These are phyloP conservation scores for Incumbomyces lentus DNA, from an alignment of 2,329 filamentous ascomycete species.

Conservation along the genomic window DNA sequence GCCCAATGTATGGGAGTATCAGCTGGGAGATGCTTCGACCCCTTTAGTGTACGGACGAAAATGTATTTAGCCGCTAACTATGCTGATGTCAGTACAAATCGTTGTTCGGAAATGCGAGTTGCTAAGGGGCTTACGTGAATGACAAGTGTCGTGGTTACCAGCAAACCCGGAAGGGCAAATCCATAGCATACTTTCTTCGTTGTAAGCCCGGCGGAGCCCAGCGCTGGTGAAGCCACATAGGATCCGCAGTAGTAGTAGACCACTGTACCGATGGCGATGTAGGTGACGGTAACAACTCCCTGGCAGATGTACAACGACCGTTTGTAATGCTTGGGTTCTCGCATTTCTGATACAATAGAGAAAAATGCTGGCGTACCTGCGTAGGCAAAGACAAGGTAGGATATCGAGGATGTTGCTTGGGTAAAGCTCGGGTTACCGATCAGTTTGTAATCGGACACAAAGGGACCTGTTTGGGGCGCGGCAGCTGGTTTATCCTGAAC, in stretches of 20 bases:
- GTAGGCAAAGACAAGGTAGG: slow-evolving; percentile 33
- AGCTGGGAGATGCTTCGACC: slow-evolving; percentile 31
- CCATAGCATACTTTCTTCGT: slow-evolving; percentile 27
- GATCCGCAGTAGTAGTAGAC: slow-evolving; percentile 27
- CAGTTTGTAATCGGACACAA: slow-evolving; percentile 45
- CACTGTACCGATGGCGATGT: slow-evolving; percentile 25
- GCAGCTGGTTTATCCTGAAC: slow-evolving; percentile 48
- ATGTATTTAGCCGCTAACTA: slow-evolving; percentile 27
- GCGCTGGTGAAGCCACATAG: slow-evolving; percentile 26
- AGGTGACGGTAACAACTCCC: slow-evolving; percentile 25
- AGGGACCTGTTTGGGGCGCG: slow-evolving; percentile 49
- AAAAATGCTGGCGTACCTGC: slow-evolving; percentile 28
- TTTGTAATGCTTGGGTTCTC: slow-evolving; percentile 24
- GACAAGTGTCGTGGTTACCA: slow-evolving; percentile 30
- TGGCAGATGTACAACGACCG: slow-evolving; percentile 32
- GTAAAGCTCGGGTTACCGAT: slow-evolving; percentile 25
- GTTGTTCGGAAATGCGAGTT: background rate
- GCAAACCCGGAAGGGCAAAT: slow-evolving; percentile 28
- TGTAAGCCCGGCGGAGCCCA: slow-evolving; percentile 23
- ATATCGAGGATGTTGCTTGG: slow-evolving; percentile 26
- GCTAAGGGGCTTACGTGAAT: slow-evolving; percentile 15
- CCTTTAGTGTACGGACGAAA: slow-evolving; percentile 27
- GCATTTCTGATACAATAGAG: slow-evolving; percentile 26
- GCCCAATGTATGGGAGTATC: slow-evolving; percentile 43
- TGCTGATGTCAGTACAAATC: too few species aligned